Evolutionary conservation across 495 filamentous ascomycete genomes (phyloP).

Genomic region (Penicillium alfredii): DNA sequence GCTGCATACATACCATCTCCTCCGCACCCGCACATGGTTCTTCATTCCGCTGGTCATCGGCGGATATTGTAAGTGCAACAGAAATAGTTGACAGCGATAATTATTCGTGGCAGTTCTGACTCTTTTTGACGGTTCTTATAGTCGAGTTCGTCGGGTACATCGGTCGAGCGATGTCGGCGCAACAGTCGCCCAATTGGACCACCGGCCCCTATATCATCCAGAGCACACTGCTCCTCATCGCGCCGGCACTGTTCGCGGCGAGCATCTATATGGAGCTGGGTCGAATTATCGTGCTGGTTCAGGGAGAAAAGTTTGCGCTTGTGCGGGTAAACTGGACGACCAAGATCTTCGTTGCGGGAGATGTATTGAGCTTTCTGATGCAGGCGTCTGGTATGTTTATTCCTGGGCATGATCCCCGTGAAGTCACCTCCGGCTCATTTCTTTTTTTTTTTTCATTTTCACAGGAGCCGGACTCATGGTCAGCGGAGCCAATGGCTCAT

Average conservation of each 20-base stretch:
- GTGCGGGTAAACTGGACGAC: conserved; percentile 43
- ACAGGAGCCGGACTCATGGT: conserved; percentile 31
- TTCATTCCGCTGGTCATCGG: conserved; percentile 49
- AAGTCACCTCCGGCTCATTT: no score
- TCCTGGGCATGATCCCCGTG: neutral
- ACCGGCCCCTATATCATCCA: conserved; percentile 43
- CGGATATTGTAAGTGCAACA: conserved; percentile 45
- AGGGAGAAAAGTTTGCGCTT: conserved; percentile 32
- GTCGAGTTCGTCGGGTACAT: conserved; percentile 39
- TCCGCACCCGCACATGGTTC: conserved; percentile 43
- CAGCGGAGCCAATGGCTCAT: conserved; percentile 9
- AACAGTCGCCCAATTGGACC: conserved; percentile 21
- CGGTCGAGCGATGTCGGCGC: conserved; percentile 25
- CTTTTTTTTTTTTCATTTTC: neutral
- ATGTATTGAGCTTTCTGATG: conserved; percentile 37
- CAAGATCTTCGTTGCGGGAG: conserved; percentile 34
- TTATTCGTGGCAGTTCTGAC: no score
- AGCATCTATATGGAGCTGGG: conserved; percentile 54
- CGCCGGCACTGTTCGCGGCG: conserved; percentile 47
- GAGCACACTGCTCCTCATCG: conserved; percentile 40
- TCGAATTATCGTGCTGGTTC: conserved; percentile 37
- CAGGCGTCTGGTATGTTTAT: conserved; percentile 23
- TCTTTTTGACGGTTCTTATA: no score
- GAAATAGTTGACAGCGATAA: neutral
- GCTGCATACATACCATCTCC: conserved; percentile 36